Percentiles rank a stretch among this genome's conserved stretches.
Evolutionary conservation across 2,329 filamentous ascomycete species (phyloP).

Genomic region (Calonectria henricotiae): DNA sequence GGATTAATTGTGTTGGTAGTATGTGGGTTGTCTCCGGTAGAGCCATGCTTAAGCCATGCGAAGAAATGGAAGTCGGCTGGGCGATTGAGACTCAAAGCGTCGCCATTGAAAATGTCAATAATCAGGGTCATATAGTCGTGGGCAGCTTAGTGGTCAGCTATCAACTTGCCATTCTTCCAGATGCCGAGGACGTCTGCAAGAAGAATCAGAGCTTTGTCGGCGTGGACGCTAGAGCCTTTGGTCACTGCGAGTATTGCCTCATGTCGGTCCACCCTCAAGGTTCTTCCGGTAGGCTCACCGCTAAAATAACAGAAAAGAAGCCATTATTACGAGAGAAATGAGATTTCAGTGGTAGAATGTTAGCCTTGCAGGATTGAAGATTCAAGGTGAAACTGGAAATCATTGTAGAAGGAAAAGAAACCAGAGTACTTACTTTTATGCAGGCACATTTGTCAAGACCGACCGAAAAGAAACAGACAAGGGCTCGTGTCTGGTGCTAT

Average conservation of each 20-base stretch:
- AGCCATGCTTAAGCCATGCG: slow-evolving; percentile 58
- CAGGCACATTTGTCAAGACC: too few species aligned
- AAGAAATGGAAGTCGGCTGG: slow-evolving; percentile 49
- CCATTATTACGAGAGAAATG: not conserved
- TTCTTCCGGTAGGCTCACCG: not conserved
- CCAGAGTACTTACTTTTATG: too few species aligned
- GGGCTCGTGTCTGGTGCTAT: too few species aligned
- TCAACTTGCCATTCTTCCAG: slow-evolving; percentile 60
- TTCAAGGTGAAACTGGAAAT: too few species aligned
- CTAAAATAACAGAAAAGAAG: not conserved
- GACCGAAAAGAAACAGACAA: too few species aligned
- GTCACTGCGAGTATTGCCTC: not conserved
- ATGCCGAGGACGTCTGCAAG: slow-evolving; percentile 66
- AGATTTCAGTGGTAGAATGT: not conserved
- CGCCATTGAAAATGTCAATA: slow-evolving; percentile 56
- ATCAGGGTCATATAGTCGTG: slow-evolving; percentile 55
- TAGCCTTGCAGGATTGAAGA: too few species aligned
- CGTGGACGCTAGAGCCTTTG: not conserved
- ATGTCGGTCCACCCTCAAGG: not conserved
- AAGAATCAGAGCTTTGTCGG: not conserved
- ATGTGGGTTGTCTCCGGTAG: slow-evolving; percentile 63
- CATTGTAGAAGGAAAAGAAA: not conserved
- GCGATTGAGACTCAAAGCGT: slow-evolving; percentile 64
- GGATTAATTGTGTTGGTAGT: slow-evolving; percentile 50
- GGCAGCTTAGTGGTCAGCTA: slow-evolving; percentile 58